Conservation (phyloP, 306 rosid genomes). For the Arachis stenosperma region DNA sequence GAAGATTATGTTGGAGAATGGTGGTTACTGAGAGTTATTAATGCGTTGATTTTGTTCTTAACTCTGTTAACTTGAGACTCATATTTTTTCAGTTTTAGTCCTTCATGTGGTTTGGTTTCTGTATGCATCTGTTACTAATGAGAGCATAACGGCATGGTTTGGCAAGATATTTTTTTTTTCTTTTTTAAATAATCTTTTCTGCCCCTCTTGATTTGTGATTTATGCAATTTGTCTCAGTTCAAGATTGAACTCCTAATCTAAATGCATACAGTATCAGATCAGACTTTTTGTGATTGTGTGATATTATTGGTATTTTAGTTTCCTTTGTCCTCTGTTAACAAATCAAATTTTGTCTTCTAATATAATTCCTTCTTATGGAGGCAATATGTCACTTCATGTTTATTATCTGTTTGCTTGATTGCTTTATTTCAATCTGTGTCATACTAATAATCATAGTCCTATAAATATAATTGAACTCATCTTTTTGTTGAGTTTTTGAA, state of each 20-base stretch:
- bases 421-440: constrained; percentile 4
- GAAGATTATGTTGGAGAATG: constrained; percentile 25
- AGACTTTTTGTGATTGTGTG: constrained; percentile 21
- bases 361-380: constrained; percentile 13
- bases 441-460: not conserved
- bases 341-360: not conserved
- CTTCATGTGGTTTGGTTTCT: constrained; percentile 25
- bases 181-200: constrained; percentile 30
- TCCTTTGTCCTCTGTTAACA: not conserved
- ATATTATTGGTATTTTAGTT: constrained; percentile 14
- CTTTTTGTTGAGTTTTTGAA: not conserved
- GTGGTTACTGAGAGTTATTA: constrained; percentile 30
- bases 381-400: constrained; percentile 4
- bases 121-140: constrained; percentile 35
- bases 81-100: constrained; percentile 23
- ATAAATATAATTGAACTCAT: constrained; percentile 4
- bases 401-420: constrained; percentile 21
- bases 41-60: constrained; percentile 27
- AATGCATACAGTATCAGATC: constrained; percentile 25
- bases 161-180: constrained; percentile 26
- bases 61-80: constrained; percentile 27
- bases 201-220: constrained; percentile 27
- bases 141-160: constrained; percentile 45
- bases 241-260: constrained; percentile 30
- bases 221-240: constrained; percentile 7